Evolutionary conservation across 177 flowering plant species (phyloP).

Genomic region (Tripterygium wilfordii): DNA sequence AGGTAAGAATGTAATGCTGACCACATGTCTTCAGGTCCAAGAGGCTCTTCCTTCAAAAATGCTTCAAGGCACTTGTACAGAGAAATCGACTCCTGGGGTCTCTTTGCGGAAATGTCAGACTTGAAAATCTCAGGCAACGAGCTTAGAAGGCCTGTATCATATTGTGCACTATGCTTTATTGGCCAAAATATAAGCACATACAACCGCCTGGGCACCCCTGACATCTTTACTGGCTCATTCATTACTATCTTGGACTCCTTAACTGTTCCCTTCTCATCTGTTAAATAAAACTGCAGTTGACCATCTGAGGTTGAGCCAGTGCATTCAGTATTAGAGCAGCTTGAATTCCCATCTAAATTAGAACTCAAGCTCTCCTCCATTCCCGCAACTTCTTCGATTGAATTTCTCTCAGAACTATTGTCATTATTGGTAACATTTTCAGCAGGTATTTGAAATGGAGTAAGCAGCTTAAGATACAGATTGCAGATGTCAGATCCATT

Average conservation of each 20-base stretch:
- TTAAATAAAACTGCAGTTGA: constrained; percentile 47
- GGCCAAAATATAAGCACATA: constrained; percentile 71
- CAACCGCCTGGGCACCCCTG: constrained; percentile 25
- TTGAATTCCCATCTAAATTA: constrained; percentile 13
- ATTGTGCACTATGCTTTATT: constrained; percentile 35
- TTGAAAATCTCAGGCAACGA: constrained; percentile 70
- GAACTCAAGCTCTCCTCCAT: constrained; percentile 20
- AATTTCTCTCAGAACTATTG: constrained; percentile 19
- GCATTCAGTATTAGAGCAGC: constrained; percentile 15
- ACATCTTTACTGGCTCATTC: constrained; percentile 38
- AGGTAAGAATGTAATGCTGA: too few species aligned
- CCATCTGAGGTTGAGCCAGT: constrained; percentile 22
- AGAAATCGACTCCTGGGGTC: constrained; percentile 74
- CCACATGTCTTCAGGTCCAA: constrained; percentile 99
- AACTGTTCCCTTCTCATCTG: constrained; percentile 62
- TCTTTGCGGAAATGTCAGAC: constrained; percentile 48
- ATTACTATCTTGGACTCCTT: constrained; percentile 38
- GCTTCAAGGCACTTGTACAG: constrained; percentile 89
- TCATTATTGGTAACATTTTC: constrained; percentile 17
- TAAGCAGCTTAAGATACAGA: constrained; percentile 46
- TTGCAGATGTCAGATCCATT: constrained; percentile 54
- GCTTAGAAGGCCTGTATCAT: constrained; percentile 45
- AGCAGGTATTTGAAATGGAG: constrained; percentile 32
- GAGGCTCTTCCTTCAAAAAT: constrained; percentile 92
- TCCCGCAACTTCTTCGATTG: constrained; percentile 25